phyloP scores from a whole-genome alignment of 495 filamentous ascomycete genomes.

The Hypoxylon lienhwacheense region DNA sequence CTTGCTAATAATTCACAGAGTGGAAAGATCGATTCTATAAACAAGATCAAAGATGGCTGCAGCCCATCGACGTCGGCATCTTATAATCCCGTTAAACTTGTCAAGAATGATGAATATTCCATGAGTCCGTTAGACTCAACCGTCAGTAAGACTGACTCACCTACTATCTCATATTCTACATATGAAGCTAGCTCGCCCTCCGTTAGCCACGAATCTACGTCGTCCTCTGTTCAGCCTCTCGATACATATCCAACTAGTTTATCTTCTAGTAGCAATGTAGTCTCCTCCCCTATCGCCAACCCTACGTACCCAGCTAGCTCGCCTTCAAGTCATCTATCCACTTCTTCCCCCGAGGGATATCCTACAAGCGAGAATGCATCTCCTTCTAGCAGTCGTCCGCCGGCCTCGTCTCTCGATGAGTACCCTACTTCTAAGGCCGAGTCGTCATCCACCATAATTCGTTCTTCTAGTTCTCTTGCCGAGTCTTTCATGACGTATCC shows the following conservation, averaged over 20 bases:
- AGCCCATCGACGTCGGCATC: not conserved
- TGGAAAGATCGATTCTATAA: slow-evolving; percentile 31
- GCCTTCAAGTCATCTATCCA: slow-evolving; percentile 3
- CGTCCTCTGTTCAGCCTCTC: not conserved
- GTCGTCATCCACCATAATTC: slow-evolving; percentile 2
- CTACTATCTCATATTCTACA: slow-evolving; percentile 8
- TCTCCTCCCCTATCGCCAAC: slow-evolving; percentile 15
- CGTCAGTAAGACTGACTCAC: slow-evolving; percentile 1
- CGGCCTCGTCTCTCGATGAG: not conserved
- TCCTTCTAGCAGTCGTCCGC: slow-evolving; percentile 6
- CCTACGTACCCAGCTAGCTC: slow-evolving; percentile 13
- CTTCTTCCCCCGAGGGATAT: slow-evolving; percentile 5
- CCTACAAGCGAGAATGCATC: not conserved
- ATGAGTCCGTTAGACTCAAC: slow-evolving; percentile 3
- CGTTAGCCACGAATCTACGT: not conserved
- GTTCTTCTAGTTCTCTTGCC: slow-evolving; percentile 6
- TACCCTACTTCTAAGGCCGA: slow-evolving; percentile 8
- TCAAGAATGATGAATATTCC: slow-evolving; percentile 18
- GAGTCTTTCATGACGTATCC: slow-evolving; percentile 11
- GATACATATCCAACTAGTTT: slow-evolving; percentile 13
- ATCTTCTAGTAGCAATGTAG: slow-evolving; percentile 6
- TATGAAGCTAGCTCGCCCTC: slow-evolving; percentile 12
- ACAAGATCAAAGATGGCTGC: slow-evolving; percentile 32
- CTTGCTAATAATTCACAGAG: slow-evolving; percentile 29
- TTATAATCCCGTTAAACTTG: slow-evolving; percentile 6